Evolutionary conservation across 129 eudicot genomes (phyloP), one percentile per base, ranked within the genome.

Genomic region (Artemisia annua): DNA sequence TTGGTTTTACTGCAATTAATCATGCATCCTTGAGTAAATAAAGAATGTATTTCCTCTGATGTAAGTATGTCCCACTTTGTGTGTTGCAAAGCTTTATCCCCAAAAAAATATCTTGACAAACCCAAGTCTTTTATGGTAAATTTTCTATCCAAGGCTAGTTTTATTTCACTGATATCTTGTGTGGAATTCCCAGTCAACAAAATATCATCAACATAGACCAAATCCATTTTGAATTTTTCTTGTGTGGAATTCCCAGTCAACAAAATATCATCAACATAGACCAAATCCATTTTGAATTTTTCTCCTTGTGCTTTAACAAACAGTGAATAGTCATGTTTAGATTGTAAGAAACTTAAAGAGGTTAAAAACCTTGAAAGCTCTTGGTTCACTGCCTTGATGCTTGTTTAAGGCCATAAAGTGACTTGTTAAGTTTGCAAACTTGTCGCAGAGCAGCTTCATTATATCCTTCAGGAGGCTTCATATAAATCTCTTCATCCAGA

Each of bases 121-220:
- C 83, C 52, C 52, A 48, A 48, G 52, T 53, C 58, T 15, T 53
- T 53, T 1, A 53, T 53, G 2, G n/a, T 53, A 53, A 53, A 53
- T 14, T 12, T 53, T 1, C n/a, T 4, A 15, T 53, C 58, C 1
- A 53, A 0, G 0, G n/a, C n/a, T 1, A 15, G 3, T 53, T 53
- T 53, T 11, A 5, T 11, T 1, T 14, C 3, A 0, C 1, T 1
- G 1, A 53, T 53, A 10, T 53, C 58, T 15, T 11, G 7, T 0
- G 3, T 1, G 9, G n/a, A 11, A 4, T 53, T 53, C 1, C 58
- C 17, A 11, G 58, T 53, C 3, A 53, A 1, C 1, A 53, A 14
- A 11, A 53, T 15, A 15, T 53, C 58, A 53, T 53, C 58, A 15
- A 53, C 19, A 53, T 52, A 52, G 16, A 53, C 19, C 5, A 2